Base-by-base conservation (phyloP, 2,329 filamentous ascomycete species). In the Exophiala viscosa region DNA sequence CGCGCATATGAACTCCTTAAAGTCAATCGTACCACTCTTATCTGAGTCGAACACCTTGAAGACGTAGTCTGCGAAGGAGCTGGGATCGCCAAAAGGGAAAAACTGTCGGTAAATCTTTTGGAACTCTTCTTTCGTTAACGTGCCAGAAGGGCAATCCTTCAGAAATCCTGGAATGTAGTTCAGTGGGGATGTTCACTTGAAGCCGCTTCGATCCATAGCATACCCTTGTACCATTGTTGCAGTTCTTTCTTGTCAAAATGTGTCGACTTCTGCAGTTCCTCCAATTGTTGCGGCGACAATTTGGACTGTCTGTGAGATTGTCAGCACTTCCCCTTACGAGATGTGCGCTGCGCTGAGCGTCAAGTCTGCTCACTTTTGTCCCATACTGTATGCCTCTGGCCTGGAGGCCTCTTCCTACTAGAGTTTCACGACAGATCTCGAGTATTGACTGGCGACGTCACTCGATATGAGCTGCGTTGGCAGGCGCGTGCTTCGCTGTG, bases 181-280 rank as follows among this genome's bases (percentile, higher is more conserved):
- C 46, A 58, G 49, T 45, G 48, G 45, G 34, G 3, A 18, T 36
- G 34, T 44, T 31, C 32, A 15, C 18, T 9, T 17, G 35, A 7
- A 10, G 40, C 13, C 14, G 35, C n/a, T 11, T 15, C 7, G 18
- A 23, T 18, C 10, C 15, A 39, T 23, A 31, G 32, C 83, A 60
- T 73, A 96, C 93, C 93, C 81, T 97, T 97, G 76, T 99, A 97
- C 93, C 93, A 99, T 84, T 97, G 92, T 72, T 99, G 93, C 69
- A 99, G 75, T 75, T 99, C 93, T 79, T 97, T 97, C 85, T 96
- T 96, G 75, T 99, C 93, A 69, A 99, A 99, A 74, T 97, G 90
- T 60, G 93, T 99, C 56, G 90, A 90, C 78, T 90, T 93, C 71
- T 97, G 91, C 63, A 99, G 84, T 74, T 99, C 93, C 62, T 82